Conservation (phyloP, 352 stramenopile species). For the Pelagophyceae sp. region DNA sequence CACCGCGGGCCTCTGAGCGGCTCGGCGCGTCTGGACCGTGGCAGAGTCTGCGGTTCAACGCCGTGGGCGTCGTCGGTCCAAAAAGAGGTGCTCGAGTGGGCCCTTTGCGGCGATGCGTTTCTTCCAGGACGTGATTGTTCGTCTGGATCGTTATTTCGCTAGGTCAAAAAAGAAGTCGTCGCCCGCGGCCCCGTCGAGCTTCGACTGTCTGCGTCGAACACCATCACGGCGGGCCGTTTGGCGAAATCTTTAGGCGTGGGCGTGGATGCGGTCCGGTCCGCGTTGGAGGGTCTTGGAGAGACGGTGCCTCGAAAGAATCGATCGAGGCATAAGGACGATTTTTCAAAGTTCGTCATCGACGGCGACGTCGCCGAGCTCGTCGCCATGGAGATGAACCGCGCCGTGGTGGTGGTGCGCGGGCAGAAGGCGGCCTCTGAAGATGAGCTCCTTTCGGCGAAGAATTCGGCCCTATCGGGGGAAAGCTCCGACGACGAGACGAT, state of each 20-base stretch:
- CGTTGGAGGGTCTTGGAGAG: neutral
- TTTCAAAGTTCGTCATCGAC: neutral
- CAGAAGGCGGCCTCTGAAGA: neutral
- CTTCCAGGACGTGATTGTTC: no score
- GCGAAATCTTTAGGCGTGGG: neutral
- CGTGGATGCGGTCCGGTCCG: neutral
- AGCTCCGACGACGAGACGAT: neutral
- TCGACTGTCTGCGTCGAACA: neutral
- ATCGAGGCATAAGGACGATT: neutral
- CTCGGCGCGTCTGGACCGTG: no score
- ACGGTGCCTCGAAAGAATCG: neutral
- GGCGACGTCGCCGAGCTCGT: slow-evolving; percentile 10
- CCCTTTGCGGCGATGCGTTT: no score
- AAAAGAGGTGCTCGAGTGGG: no score
- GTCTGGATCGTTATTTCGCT: no score
- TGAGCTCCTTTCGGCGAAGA: no score
- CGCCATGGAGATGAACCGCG: neutral
- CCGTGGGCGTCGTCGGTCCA: no score
- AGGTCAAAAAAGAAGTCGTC: no score
- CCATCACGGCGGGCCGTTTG: neutral
- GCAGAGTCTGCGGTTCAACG: no score
- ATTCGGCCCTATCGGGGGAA: no score
- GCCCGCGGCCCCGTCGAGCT: no score
- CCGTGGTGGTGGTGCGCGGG: neutral
- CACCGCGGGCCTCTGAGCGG: no score